These are phyloP conservation scores for Linum lewisii DNA, from an alignment of 345 rosid genomes.

Conservation along the genomic window DNA sequence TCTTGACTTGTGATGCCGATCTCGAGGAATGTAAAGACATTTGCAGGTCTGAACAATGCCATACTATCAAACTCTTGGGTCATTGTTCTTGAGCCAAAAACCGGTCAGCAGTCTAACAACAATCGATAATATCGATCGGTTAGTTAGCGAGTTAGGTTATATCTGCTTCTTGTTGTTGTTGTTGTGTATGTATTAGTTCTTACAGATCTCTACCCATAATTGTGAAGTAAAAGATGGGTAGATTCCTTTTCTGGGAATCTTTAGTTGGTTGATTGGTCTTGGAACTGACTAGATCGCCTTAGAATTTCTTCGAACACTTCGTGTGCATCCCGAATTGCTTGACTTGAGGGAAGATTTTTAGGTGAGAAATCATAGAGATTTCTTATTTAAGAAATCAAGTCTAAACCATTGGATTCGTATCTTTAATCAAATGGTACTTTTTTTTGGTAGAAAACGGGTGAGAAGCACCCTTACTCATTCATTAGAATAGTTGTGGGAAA, in stretches of 20 bases:
- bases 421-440: too few species aligned
- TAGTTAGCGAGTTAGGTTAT: neutral
- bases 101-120: neutral
- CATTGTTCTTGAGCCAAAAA: neutral
- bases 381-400: too few species aligned
- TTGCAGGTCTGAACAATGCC: neutral
- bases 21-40: slow-evolving; percentile 9
- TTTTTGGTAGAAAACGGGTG: too few species aligned
- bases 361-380: too few species aligned
- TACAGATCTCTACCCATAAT: neutral
- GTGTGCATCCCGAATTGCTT: too few species aligned
- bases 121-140: neutral
- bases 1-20: slow-evolving; percentile 6
- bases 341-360: too few species aligned
- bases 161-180: neutral
- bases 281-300: too few species aligned
- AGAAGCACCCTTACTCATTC: too few species aligned
- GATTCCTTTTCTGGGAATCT: neutral
- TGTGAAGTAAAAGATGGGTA: neutral
- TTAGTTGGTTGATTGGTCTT: too few species aligned
- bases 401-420: too few species aligned
- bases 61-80: neutral
- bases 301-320: too few species aligned
- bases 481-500: too few species aligned
- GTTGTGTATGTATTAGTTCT: neutral